Conservation (phyloP, 2,329 filamentous ascomycete species). For the Thermothelomyces thermophilus region DNA sequence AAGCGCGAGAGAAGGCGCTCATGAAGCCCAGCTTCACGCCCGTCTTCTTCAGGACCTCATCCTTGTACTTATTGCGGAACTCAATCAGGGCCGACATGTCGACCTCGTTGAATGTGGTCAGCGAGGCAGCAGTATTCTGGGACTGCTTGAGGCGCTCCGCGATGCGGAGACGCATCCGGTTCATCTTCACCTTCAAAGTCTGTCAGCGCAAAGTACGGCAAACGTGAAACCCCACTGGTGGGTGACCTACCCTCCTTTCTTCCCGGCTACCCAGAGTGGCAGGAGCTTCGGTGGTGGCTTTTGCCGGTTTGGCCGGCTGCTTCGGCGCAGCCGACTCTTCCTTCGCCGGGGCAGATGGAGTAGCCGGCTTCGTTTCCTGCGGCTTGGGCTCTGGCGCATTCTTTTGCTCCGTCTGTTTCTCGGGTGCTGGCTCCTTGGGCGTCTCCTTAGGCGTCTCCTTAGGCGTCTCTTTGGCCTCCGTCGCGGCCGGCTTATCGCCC, state of each 20-base stretch:
- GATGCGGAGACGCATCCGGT: slow-evolving; percentile 96
- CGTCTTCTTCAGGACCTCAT: slow-evolving; percentile 90
- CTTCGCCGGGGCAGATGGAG: slow-evolving; percentile 28
- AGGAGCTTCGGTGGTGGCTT: slow-evolving; percentile 33
- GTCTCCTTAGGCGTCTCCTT: slow-evolving; percentile 24
- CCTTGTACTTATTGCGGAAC: slow-evolving; percentile 95
- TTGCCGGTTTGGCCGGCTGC: slow-evolving; percentile 21
- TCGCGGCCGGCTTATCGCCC: slow-evolving; percentile 49
- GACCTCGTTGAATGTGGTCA: slow-evolving; percentile 98
- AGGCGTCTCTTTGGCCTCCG: slow-evolving; percentile 23
- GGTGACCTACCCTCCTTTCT: slow-evolving; percentile 68
- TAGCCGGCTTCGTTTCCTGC: slow-evolving; percentile 33
- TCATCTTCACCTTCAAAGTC: slow-evolving; percentile 83
- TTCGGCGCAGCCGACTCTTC: slow-evolving; percentile 27
- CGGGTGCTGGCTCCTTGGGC: slow-evolving; percentile 38
- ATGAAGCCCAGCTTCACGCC: slow-evolving; percentile 99
- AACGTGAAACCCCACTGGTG: neutral
- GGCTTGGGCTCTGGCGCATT: slow-evolving; percentile 33
- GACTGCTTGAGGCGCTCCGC: slow-evolving; percentile 98
- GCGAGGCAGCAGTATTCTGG: slow-evolving; percentile 92
- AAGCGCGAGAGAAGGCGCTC: slow-evolving; percentile 91
- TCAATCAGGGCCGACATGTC: slow-evolving; percentile 98
- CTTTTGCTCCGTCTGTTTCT: slow-evolving; percentile 37
- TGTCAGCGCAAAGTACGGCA: slow-evolving; percentile 2
- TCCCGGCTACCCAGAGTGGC: slow-evolving; percentile 63